phyloP scores from a whole-genome alignment of 2,329 filamentous ascomycete genomes.

The Blastomyces gilchristii region DNA sequence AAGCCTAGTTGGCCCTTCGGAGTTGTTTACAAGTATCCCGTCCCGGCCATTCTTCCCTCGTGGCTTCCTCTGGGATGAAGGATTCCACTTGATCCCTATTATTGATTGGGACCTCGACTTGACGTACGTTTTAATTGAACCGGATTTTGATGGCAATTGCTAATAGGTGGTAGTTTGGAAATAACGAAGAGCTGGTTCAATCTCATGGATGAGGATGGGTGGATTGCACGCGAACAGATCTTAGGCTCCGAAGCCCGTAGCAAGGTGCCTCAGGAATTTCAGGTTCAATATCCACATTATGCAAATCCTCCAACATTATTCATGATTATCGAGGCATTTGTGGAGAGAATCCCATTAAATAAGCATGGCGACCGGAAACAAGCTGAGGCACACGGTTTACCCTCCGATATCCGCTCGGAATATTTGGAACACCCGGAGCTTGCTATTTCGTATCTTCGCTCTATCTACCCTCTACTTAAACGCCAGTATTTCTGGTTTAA shows the following conservation, averaged over 20 bases:
- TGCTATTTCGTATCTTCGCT: constrained; percentile 59
- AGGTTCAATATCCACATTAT: constrained; percentile 92
- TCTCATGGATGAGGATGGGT: constrained; percentile 91
- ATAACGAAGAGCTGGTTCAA: constrained; percentile 94
- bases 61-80: constrained; percentile 96
- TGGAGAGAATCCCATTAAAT: constrained; percentile 59
- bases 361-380: constrained; percentile 21
- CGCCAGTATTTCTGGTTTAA: constrained; percentile 93
- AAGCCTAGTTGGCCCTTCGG: constrained; percentile 66
- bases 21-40: constrained; percentile 83
- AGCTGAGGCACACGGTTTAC: constrained; percentile 16
- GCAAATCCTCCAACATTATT: constrained; percentile 95
- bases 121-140: constrained; percentile 39
- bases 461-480: constrained; percentile 76
- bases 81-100: constrained; percentile 85
- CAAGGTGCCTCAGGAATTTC: constrained; percentile 89
- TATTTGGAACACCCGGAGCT: constrained; percentile 58
- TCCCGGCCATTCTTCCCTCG: constrained; percentile 93
- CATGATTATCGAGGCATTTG: constrained; percentile 72
- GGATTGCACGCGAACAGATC: constrained; percentile 95
- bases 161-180: constrained; percentile 45
- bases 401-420: constrained; percentile 48
- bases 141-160: neutral
- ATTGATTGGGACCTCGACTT: constrained; percentile 91
- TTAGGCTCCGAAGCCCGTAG: constrained; percentile 82